Percentiles rank a stretch among this genome's conserved stretches.
phyloP scores from a whole-genome alignment of 1,139 yeast genomes.

The Nakaseomyces sp. region DNA sequence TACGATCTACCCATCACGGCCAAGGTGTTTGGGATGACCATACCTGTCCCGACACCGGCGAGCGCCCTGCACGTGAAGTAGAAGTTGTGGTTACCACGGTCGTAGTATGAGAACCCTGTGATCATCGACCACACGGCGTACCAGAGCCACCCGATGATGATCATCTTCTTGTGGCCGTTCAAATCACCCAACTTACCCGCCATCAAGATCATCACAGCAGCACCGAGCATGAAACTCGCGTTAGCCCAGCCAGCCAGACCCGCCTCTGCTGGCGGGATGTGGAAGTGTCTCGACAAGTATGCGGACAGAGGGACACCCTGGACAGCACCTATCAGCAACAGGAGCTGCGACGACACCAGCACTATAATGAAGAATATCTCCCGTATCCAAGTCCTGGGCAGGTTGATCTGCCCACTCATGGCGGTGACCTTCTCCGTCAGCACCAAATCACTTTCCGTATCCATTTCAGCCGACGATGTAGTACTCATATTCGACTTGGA shows the following conservation, averaged over 20 bases:
- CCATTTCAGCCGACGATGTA: neutral
- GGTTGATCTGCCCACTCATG: neutral
- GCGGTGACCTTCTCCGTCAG: conserved; percentile 1
- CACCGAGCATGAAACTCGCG: conserved; percentile 50
- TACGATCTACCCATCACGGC: conserved; percentile 44
- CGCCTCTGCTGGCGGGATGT: conserved; percentile 9
- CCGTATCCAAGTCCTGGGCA: conserved; percentile 2
- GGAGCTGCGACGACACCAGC: conserved; percentile 5
- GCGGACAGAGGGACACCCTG: conserved; percentile 5
- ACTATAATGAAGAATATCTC: conserved; percentile 1
- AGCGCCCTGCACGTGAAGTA: conserved; percentile 47
- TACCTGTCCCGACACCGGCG: conserved; percentile 55
- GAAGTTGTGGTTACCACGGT: conserved; percentile 34
- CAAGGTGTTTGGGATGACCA: conserved; percentile 48
- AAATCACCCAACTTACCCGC: conserved; percentile 61
- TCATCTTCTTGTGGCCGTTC: conserved; percentile 46
- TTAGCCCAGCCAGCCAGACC: conserved; percentile 53
- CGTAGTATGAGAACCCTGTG: conserved; percentile 43
- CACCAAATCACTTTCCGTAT: neutral
- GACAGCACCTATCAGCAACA: conserved; percentile 3
- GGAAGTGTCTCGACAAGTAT: neutral
- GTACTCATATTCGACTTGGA: conserved; percentile 4
- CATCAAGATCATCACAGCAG: conserved; percentile 52
- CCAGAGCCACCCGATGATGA: conserved; percentile 42
- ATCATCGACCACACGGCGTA: conserved; percentile 42